Conservation (phyloP, 805 yeast genomes). For the Schwanniomyces sp. region DNA sequence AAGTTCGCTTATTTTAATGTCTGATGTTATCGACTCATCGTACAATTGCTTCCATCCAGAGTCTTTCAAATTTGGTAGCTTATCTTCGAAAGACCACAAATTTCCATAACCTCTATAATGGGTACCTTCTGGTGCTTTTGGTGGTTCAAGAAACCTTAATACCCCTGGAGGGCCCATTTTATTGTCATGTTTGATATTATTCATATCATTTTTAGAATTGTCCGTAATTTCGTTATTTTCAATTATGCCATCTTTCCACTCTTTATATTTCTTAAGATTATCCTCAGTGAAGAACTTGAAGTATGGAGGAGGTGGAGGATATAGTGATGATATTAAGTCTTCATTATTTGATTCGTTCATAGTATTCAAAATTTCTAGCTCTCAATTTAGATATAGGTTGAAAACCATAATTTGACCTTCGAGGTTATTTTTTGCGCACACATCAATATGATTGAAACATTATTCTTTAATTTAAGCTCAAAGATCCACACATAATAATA, state of each 20-base stretch:
- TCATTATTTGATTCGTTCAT: conserved; percentile 14
- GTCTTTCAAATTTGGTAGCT: conserved; percentile 70
- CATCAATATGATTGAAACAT: background rate
- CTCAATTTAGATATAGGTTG: background rate
- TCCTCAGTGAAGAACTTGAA: conserved; percentile 70
- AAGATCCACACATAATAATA: background rate
- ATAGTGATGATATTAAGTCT: conserved; percentile 61
- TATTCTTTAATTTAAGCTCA: background rate
- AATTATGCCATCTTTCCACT: conserved; percentile 18
- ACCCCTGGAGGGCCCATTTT: conserved; percentile 35
- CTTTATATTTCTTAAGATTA: conserved; percentile 50
- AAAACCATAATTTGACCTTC: background rate
- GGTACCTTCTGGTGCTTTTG: conserved; percentile 57
- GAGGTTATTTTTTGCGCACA: background rate
- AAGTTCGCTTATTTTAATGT: conserved; percentile 65
- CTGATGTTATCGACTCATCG: conserved; percentile 34
- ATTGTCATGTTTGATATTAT: conserved; percentile 8
- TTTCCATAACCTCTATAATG: conserved; percentile 87
- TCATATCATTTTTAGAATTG: conserved; percentile 20
- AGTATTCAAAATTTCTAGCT: background rate
- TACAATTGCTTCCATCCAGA: conserved; percentile 81
- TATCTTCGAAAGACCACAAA: conserved; percentile 81
- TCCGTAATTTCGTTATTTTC: conserved; percentile 20
- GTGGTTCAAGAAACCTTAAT: conserved; percentile 63
- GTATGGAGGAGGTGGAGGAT: conserved; percentile 94